phyloP scores from a whole-genome alignment of 805 yeast species.

The Candida manassasensis region DNA sequence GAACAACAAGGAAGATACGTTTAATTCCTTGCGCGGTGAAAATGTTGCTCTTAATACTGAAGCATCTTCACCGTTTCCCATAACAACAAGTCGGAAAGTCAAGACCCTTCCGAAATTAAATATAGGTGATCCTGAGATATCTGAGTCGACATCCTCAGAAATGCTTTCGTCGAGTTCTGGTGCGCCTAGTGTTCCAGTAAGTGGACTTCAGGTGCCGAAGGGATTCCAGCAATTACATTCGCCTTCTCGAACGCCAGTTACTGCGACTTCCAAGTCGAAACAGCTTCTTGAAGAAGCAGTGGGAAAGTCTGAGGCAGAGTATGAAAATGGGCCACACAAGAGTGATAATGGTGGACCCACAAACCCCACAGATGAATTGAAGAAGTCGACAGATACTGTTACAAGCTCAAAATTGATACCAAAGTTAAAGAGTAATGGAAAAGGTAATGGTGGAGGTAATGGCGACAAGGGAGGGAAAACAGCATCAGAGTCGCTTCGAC shows the following conservation, averaged over 20 bases:
- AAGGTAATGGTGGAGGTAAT: too few species aligned
- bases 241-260: constrained; percentile 1
- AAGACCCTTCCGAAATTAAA: background rate
- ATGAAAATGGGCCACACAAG: too few species aligned
- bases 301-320: too few species aligned
- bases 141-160: background rate
- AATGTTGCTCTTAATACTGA: background rate
- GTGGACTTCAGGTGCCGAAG: background rate
- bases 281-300: background rate
- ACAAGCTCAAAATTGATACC: too few species aligned
- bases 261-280: background rate
- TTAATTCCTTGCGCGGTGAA: too few species aligned
- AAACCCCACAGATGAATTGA: too few species aligned
- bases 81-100: background rate
- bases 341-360: too few species aligned
- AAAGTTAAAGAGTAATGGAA: too few species aligned
- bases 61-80: background rate
- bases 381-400: too few species aligned
- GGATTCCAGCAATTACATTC: background rate
- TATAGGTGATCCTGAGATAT: background rate
- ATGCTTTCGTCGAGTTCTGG: background rate
- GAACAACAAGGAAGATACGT: background rate
- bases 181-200: background rate
- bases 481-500: constrained; percentile 15
- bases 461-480: too few species aligned